Evolutionary conservation across 306 rosid species (phyloP).

Genomic region (Fragaria ananassa): DNA sequence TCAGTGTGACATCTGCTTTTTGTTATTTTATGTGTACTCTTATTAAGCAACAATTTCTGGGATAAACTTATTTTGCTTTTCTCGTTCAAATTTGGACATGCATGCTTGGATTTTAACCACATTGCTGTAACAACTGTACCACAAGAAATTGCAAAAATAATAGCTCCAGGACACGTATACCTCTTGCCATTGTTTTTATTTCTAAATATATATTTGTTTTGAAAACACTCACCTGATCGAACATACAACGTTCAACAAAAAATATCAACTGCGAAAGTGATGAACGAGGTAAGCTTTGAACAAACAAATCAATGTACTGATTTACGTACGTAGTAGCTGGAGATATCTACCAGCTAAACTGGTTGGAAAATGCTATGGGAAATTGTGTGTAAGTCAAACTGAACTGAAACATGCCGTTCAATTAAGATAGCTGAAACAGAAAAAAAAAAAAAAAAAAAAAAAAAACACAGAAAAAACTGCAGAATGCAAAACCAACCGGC

Average conservation of each 20-base stretch:
- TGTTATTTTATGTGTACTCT: too few species aligned
- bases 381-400: slow-evolving; percentile 16
- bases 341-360: background rate
- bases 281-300: background rate
- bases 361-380: background rate
- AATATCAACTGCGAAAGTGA: background rate
- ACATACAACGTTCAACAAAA: background rate
- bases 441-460: too few species aligned
- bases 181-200: background rate
- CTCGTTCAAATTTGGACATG: background rate
- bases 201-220: too few species aligned
- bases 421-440: slow-evolving; percentile 23
- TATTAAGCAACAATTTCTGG: too few species aligned
- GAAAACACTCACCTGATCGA: background rate
- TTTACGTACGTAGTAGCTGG: background rate
- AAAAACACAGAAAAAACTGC: slow-evolving; percentile 24
- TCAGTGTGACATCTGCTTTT: too few species aligned
- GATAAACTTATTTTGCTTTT: too few species aligned
- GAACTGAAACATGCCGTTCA: slow-evolving; percentile 17
- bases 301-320: background rate
- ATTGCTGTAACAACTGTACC: background rate
- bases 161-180: background rate
- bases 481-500: slow-evolving; percentile 13
- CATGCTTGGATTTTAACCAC: background rate
- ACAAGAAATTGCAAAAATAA: background rate